Evolutionary conservation across 345 rosid species (phyloP).

Genomic region (Viola odorata): DNA sequence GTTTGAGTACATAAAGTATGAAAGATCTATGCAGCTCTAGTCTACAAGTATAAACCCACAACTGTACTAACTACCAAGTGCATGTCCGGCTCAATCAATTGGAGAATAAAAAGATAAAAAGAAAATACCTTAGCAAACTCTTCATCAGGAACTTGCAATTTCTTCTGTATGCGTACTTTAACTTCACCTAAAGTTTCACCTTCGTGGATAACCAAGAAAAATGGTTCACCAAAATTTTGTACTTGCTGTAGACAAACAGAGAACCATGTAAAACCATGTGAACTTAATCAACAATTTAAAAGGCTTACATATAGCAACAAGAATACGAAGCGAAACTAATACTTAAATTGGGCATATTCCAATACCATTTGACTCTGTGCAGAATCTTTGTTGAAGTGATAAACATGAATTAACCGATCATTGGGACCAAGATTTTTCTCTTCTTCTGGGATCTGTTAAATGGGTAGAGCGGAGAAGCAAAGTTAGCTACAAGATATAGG

Average conservation of each 20-base stretch:
- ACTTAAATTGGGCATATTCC: not conserved
- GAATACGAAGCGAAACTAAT: not conserved
- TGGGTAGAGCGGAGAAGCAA: too few species aligned
- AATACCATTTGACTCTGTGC: conserved; percentile 67
- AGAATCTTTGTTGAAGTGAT: conserved; percentile 81
- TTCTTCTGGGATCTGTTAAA: conserved; percentile 78
- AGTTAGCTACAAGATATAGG: too few species aligned
- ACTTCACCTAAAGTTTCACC: conserved; percentile 83
- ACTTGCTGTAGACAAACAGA: conserved; percentile 49
- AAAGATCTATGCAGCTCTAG: too few species aligned
- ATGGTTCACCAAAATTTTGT: conserved; percentile 95
- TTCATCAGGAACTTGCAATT: conserved; percentile 86
- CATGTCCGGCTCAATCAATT: not conserved
- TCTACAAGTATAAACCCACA: too few species aligned
- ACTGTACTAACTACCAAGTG: not conserved
- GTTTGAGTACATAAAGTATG: too few species aligned
- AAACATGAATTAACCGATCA: conserved; percentile 87
- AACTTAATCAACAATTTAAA: not conserved
- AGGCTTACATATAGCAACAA: not conserved
- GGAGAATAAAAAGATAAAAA: not conserved
- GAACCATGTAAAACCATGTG: not conserved
- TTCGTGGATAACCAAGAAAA: conserved; percentile 88
- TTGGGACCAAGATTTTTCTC: conserved; percentile 88
- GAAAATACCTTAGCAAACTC: conserved; percentile 81
- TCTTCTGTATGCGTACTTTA: conserved; percentile 80